Evolutionary conservation across 169 alveolate species (phyloP).

Genomic region (Eimeria acervulina): DNA sequence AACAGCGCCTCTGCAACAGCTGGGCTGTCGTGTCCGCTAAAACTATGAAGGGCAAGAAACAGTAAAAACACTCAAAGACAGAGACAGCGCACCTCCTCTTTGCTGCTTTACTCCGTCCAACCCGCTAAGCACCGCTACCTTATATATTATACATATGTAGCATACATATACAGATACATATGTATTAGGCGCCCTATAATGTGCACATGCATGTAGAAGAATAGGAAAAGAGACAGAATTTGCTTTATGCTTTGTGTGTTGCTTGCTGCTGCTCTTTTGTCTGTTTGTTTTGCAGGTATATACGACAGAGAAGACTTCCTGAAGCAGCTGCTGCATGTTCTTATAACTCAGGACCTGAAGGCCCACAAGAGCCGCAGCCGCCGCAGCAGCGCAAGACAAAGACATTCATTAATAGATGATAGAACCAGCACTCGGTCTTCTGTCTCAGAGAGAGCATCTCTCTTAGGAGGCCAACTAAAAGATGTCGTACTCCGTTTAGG

Average conservation of each 20-base stretch:
- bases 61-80: too few relatives aligned
- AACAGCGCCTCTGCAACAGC: conserved; percentile 5
- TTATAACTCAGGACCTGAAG: neutral
- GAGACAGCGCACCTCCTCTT: too few relatives aligned
- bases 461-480: too few relatives aligned
- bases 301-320: conserved; percentile 22
- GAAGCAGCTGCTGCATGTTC: conserved; percentile 64
- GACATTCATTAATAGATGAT: neutral
- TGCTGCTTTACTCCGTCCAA: neutral
- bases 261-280: neutral
- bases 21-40: conserved; percentile 54
- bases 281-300: conserved; percentile 15
- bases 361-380: conserved; percentile 26
- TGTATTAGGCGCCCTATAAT: neutral
- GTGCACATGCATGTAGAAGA: too few relatives aligned
- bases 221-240: too few relatives aligned
- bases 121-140: too few relatives aligned
- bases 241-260: neutral
- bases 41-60: conserved; percentile 1
- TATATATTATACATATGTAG: too few relatives aligned
- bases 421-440: neutral
- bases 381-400: neutral
- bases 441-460: neutral
- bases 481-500: too few relatives aligned
- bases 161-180: neutral